Conservation (phyloP, 2,329 filamentous ascomycete genomes). For the Stromatinia cepivora region DNA sequence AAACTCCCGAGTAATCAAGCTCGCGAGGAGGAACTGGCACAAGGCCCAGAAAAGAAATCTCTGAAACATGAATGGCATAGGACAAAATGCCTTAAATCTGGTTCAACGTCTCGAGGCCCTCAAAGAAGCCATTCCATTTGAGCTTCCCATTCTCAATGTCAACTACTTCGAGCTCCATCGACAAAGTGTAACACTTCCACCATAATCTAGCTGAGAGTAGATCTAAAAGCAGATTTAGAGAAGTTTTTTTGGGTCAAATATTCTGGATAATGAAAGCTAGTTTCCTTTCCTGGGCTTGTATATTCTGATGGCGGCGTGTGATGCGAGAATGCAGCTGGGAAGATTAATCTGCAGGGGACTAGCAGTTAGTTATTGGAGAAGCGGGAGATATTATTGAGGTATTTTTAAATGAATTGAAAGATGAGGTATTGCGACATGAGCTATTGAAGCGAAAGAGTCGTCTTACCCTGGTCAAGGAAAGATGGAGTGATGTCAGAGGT, state of each 20-base stretch:
- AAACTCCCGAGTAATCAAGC: constrained; percentile 25
- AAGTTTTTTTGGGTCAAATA: not conserved
- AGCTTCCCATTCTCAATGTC: constrained; percentile 22
- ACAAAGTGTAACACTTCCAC: constrained; percentile 22
- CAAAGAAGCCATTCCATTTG: not conserved
- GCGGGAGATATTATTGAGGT: not conserved
- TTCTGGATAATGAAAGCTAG: not conserved
- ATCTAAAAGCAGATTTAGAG: constrained; percentile 18
- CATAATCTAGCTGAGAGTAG: not conserved
- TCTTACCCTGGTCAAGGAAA: too few species aligned
- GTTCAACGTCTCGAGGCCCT: constrained; percentile 23
- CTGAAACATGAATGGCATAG: constrained; percentile 17
- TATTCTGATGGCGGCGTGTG: not conserved
- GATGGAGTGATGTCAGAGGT: too few species aligned
- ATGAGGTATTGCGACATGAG: too few species aligned
- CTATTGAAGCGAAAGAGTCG: too few species aligned
- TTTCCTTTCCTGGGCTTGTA: constrained; percentile 12
- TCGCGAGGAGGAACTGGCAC: not conserved
- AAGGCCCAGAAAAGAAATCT: constrained; percentile 2
- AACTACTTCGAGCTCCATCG: constrained; percentile 26
- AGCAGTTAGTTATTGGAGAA: not conserved
- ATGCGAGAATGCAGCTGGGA: not conserved
- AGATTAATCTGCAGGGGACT: not conserved
- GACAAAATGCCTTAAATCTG: not conserved
- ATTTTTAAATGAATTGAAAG: not conserved